These are phyloP conservation scores for Mycena chlorophos DNA, from an alignment of 768 basidiomycete species.

Conservation along the genomic window DNA sequence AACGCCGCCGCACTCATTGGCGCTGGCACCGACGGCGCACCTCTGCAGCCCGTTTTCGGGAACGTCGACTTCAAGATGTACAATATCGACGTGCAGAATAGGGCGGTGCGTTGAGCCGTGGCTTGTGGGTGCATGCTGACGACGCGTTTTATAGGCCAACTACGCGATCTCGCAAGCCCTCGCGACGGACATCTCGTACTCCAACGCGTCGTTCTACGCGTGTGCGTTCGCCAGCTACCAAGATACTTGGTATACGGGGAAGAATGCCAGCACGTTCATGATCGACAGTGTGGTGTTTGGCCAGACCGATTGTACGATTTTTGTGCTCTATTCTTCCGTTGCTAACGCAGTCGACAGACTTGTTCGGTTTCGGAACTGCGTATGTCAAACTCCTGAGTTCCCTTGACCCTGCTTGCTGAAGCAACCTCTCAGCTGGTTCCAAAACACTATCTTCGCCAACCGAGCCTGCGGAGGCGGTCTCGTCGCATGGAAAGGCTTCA, in stretches of 20 bases:
- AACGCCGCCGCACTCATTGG: slow-evolving; percentile 58
- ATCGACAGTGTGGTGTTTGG: slow-evolving; percentile 64
- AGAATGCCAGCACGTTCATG: slow-evolving; percentile 57
- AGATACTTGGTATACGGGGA: slow-evolving; percentile 67
- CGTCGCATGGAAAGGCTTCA: slow-evolving; percentile 64
- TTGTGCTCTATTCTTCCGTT: background rate
- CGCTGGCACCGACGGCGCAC: slow-evolving; percentile 59
- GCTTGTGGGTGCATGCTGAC: background rate
- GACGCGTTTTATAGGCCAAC: slow-evolving; percentile 41
- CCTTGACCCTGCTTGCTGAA: background rate
- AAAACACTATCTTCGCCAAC: slow-evolving; percentile 57
- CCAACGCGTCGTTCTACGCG: slow-evolving; percentile 68
- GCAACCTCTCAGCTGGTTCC: slow-evolving; percentile 51
- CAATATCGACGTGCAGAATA: slow-evolving; percentile 67
- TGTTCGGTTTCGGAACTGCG: slow-evolving; percentile 65
- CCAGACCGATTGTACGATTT: slow-evolving; percentile 57
- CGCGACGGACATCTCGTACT: slow-evolving; percentile 60
- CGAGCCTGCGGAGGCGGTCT: slow-evolving; percentile 67
- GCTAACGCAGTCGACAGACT: slow-evolving; percentile 34
- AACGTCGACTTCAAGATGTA: slow-evolving; percentile 62
- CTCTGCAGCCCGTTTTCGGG: slow-evolving; percentile 51
- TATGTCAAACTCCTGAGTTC: slow-evolving; percentile 28
- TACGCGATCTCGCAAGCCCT: slow-evolving; percentile 63
- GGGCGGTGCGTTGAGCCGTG: slow-evolving; percentile 46
- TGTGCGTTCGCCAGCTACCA: slow-evolving; percentile 63